Evolutionary conservation across 129 eudicot species (phyloP).

Genomic region (Lactuca saligna): DNA sequence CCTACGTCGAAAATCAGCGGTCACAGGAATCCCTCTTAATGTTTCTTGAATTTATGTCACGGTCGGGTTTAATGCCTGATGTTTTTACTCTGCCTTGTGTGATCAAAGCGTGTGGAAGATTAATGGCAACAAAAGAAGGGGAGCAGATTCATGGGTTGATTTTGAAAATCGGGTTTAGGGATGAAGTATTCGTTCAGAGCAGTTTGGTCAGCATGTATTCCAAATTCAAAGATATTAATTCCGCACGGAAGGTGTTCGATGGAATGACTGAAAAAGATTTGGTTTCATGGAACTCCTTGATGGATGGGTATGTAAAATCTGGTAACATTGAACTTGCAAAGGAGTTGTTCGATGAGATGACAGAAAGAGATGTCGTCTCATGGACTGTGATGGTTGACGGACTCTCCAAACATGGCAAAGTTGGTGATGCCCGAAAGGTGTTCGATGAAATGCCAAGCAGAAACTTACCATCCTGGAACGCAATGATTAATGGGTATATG

Average conservation of each 20-base stretch:
- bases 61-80: conserved; percentile 35
- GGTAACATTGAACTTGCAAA: conserved; percentile 30
- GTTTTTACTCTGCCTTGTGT: conserved; percentile 35
- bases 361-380: conserved; percentile 33
- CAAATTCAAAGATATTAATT: conserved; percentile 32
- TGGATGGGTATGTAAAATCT: conserved; percentile 48
- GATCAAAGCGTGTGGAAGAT: conserved; percentile 45
- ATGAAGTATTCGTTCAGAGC: conserved; percentile 40
- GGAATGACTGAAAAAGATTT: conserved; percentile 36
- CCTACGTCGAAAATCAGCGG: conserved; percentile 36
- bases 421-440: conserved; percentile 37
- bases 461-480: conserved; percentile 46
- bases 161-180: conserved; percentile 37
- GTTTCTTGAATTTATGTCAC: conserved; percentile 28
- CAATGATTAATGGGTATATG: conserved; percentile 49
- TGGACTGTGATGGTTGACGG: conserved; percentile 54
- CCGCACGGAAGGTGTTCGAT: conserved; percentile 46
- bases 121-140: conserved; percentile 42
- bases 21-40: conserved; percentile 36
- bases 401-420: conserved; percentile 33
- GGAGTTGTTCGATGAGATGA: conserved; percentile 41
- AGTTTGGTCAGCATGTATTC: conserved; percentile 56
- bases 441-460: conserved; percentile 41
- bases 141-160: conserved; percentile 51
- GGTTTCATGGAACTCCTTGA: conserved; percentile 43